A percentile compares a stretch with the other conserved stretches of the same genome.
Conservation (phyloP, 805 yeast species). For the Teunomyces lycoperdinae region DNA sequence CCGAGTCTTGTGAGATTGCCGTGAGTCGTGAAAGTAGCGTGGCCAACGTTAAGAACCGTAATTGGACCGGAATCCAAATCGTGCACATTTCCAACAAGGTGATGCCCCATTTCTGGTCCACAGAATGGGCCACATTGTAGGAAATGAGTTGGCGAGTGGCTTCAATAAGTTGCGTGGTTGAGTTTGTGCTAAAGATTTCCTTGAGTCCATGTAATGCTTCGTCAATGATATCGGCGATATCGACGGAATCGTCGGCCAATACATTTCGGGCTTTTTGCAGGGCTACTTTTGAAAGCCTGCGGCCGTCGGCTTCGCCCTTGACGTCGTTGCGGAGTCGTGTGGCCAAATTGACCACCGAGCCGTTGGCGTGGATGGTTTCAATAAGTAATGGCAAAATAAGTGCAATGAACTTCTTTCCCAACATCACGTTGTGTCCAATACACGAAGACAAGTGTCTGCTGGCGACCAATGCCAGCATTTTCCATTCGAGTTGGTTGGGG, state of each 20-base stretch:
- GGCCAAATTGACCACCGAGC: slow-evolving; percentile 17
- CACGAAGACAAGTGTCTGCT: slow-evolving; percentile 39
- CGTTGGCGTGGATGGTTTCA: slow-evolving; percentile 26
- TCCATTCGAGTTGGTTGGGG: slow-evolving; percentile 46
- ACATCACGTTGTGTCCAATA: slow-evolving; percentile 29
- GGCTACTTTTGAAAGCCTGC: slow-evolving; percentile 24
- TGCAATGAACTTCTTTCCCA: slow-evolving; percentile 28
- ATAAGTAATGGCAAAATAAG: slow-evolving; percentile 39
- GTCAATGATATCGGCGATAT: slow-evolving; percentile 40
- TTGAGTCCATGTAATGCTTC: slow-evolving; percentile 52
- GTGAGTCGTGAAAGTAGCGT: slow-evolving; percentile 35
- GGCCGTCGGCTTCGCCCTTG: slow-evolving; percentile 17
- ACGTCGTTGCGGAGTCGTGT: slow-evolving; percentile 23
- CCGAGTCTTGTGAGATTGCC: slow-evolving; percentile 15
- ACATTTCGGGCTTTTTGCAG: slow-evolving; percentile 29
- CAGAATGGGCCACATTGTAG: slow-evolving; percentile 27
- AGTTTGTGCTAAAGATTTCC: slow-evolving; percentile 60
- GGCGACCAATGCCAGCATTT: slow-evolving; percentile 38
- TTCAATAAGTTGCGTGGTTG: slow-evolving; percentile 56
- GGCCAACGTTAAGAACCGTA: slow-evolving; percentile 62
- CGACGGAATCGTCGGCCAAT: slow-evolving; percentile 23
- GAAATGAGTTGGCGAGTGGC: slow-evolving; percentile 54
- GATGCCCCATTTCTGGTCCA: slow-evolving; percentile 48
- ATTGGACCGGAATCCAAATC: slow-evolving; percentile 77
- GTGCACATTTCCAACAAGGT: slow-evolving; percentile 62